Evolutionary conservation across 768 basidiomycete genomes (phyloP).

Genomic region (Tulasnella sp.): DNA sequence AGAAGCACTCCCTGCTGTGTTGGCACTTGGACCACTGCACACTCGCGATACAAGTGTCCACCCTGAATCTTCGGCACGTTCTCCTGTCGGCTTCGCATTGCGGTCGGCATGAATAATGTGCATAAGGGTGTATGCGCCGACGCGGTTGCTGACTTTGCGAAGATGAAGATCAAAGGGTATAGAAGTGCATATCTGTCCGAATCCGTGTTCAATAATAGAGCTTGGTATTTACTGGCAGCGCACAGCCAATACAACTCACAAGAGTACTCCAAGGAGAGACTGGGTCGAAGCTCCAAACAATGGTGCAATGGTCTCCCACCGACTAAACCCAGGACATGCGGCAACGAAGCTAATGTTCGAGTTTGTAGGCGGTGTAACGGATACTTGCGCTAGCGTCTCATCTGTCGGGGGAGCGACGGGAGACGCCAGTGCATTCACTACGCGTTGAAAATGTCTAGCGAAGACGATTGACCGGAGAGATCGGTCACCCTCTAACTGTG

Average conservation of each 20-base stretch:
- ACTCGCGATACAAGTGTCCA: constrained; percentile 16
- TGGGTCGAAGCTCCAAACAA: constrained; percentile 24
- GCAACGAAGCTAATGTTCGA: constrained; percentile 67
- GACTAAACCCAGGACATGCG: constrained; percentile 68
- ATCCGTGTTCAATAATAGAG: no score
- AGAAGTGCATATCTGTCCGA: constrained; percentile 52
- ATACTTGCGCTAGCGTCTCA: constrained; percentile 24
- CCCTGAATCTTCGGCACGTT: constrained; percentile 4
- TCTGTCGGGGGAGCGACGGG: constrained; percentile 39
- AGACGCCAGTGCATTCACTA: constrained; percentile 69
- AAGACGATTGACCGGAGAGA: constrained; percentile 49
- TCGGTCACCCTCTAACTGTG: constrained; percentile 45
- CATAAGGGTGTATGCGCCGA: constrained; percentile 73
- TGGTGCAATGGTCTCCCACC: constrained; percentile 54
- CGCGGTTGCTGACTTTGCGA: constrained; percentile 55
- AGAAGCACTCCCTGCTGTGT: constrained; percentile 51
- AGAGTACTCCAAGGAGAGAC: constrained; percentile 36
- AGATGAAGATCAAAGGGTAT: constrained; percentile 54
- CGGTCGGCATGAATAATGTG: constrained; percentile 57
- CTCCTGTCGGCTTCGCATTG: background rate
- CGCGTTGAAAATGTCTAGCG: constrained; percentile 70
- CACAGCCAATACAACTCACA: constrained; percentile 32
- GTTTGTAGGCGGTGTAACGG: constrained; percentile 29
- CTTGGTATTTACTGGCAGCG: no score
- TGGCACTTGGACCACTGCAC: constrained; percentile 5